Conservation (phyloP, 768 basidiomycete genomes). For the Hortiboletus campestris region DNA sequence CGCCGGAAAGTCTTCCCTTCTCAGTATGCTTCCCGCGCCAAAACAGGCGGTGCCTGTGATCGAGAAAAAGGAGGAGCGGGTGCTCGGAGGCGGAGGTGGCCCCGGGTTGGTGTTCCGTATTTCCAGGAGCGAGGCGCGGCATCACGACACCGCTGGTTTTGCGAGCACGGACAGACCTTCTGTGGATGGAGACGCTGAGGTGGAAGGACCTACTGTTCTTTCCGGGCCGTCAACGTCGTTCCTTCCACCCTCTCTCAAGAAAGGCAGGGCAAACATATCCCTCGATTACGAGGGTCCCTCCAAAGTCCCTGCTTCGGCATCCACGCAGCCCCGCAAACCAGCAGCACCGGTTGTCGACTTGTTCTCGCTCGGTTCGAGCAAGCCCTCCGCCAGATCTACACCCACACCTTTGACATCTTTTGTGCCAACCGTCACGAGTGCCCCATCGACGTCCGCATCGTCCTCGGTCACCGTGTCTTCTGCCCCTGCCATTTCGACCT, state of each 20-base stretch:
- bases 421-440: conserved; percentile 14
- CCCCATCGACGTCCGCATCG: conserved; percentile 72
- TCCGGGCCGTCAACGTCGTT: conserved; percentile 43
- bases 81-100: conserved; percentile 63
- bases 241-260: conserved; percentile 56
- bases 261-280: conserved; percentile 59
- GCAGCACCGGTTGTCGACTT: conserved; percentile 53
- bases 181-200: conserved; percentile 6
- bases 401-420: conserved; percentile 2
- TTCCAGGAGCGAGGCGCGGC: conserved; percentile 13
- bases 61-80: conserved; percentile 42
- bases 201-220: neutral
- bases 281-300: conserved; percentile 39
- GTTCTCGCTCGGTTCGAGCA: conserved; percentile 57
- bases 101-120: conserved; percentile 62
- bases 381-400: neutral
- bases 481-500: conserved; percentile 67
- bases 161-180: conserved; percentile 23
- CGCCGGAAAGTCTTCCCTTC: conserved; percentile 60
- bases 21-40: conserved; percentile 76
- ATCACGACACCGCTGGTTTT: conserved; percentile 12
- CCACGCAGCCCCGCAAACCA: conserved; percentile 10
- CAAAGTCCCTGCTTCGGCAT: conserved; percentile 3
- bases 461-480: conserved; percentile 58
- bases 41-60: conserved; percentile 49